Conservation (phyloP, 805 yeast species). For the Scheffersomyces spartinae region DNA sequence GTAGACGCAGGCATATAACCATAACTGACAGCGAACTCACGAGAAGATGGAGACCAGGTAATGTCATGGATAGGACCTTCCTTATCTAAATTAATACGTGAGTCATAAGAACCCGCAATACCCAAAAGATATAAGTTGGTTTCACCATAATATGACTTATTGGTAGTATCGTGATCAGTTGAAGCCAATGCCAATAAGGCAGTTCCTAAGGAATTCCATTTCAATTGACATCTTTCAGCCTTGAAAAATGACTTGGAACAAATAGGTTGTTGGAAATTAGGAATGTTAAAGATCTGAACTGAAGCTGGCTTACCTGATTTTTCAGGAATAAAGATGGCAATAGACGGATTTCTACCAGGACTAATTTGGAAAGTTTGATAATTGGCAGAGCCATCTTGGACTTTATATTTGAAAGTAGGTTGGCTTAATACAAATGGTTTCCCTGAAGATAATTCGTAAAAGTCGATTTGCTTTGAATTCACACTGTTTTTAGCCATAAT, state of each 20-base stretch:
- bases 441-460: constrained; percentile 39
- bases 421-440: constrained; percentile 21
- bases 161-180: constrained; percentile 90
- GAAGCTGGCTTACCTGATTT: constrained; percentile 80
- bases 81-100: constrained; percentile 73
- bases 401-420: constrained; percentile 47
- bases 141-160: constrained; percentile 94
- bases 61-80: constrained; percentile 98
- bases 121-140: constrained; percentile 84
- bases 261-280: constrained; percentile 65
- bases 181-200: constrained; percentile 88
- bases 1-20: constrained; percentile 98
- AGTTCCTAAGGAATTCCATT: constrained; percentile 93
- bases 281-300: constrained; percentile 73
- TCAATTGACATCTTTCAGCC: constrained; percentile 86
- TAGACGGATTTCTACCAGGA: constrained; percentile 82
- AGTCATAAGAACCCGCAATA: constrained; percentile 85
- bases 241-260: constrained; percentile 85
- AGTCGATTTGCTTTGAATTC: constrained; percentile 54
- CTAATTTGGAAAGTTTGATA: constrained; percentile 53
- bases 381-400: constrained; percentile 39
- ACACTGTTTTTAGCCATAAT: constrained; percentile 48
- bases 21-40: constrained; percentile 94
- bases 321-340: constrained; percentile 87
- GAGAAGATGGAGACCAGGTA: constrained; percentile 91